These are phyloP conservation scores for Tephrocybe sp. DNA, from an alignment of 768 basidiomycete genomes.

Conservation along the genomic window DNA sequence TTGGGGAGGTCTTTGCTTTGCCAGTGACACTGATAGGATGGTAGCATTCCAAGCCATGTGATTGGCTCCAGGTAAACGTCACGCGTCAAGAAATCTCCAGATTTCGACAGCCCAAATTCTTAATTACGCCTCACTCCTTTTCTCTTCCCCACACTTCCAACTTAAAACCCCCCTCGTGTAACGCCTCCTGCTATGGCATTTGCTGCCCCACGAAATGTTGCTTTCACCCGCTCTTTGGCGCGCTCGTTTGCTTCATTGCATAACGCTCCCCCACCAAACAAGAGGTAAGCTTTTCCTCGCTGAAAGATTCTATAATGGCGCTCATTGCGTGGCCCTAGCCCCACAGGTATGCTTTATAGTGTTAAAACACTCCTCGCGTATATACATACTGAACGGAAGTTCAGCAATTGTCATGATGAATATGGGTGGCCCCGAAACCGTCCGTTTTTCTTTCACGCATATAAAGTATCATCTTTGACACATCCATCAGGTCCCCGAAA, in stretches of 20 bases:
- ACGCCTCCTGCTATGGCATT: conserved; percentile 12
- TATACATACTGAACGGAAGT: conserved; percentile 14
- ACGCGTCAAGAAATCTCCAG: no score
- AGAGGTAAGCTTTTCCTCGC: conserved; percentile 33
- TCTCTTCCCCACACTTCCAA: conserved; percentile 18
- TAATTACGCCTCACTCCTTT: conserved; percentile 10
- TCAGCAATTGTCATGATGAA: conserved; percentile 93
- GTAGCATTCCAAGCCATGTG: no score
- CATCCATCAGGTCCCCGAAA: conserved; percentile 74
- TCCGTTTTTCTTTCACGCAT: conserved; percentile 32
- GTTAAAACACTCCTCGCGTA: conserved; percentile 5
- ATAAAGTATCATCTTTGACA: conserved; percentile 6
- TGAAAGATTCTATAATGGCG: conserved; percentile 16
- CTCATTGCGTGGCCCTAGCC: conserved; percentile 31
- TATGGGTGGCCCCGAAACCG: conserved; percentile 97
- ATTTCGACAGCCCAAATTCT: no score
- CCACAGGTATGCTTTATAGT: conserved; percentile 48
- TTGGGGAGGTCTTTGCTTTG: no score
- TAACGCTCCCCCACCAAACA: conserved; percentile 33
- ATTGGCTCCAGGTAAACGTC: no score
- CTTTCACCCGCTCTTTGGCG: conserved; percentile 24
- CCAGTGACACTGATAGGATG: no score
- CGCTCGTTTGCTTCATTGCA: conserved; percentile 46
- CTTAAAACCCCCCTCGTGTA: conserved; percentile 11
- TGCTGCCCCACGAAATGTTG: conserved; percentile 14